phyloP scores from a whole-genome alignment of 139 green algal genomes.

The Nannochloris sp. region DNA sequence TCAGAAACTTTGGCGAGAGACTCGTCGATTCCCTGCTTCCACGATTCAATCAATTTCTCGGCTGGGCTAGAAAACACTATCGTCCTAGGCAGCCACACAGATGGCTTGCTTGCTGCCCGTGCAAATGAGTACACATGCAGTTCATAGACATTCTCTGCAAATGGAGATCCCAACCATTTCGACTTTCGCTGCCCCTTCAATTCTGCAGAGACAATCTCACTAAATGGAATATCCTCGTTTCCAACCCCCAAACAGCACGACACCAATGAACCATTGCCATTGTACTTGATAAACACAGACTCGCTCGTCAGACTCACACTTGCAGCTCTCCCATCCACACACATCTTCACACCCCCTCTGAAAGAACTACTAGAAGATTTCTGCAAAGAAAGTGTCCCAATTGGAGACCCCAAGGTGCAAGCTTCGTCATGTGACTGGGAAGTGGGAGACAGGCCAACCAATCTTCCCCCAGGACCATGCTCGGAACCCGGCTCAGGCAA shows the following conservation, averaged over 20 bases:
- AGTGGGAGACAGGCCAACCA: no score
- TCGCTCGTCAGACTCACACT: constrained; percentile 1
- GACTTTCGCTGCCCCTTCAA: not conserved
- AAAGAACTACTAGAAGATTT: no score
- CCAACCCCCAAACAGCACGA: not conserved
- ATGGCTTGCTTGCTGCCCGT: constrained; percentile 3
- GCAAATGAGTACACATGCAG: constrained; percentile 13
- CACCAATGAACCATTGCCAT: not conserved
- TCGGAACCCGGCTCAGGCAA: no score
- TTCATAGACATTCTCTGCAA: not conserved
- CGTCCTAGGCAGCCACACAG: constrained; percentile 4
- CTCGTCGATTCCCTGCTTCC: constrained; percentile 2
- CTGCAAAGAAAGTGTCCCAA: no score
- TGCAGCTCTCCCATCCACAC: constrained; percentile 5
- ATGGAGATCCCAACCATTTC: not conserved
- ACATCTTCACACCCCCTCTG: not conserved
- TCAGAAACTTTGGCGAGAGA: not conserved
- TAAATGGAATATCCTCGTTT: constrained; percentile 5
- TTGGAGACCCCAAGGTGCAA: no score
- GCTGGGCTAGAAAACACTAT: not conserved
- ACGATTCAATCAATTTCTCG: constrained; percentile 4
- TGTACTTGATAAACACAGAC: constrained; percentile 1
- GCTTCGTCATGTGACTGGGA: no score
- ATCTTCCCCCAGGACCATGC: no score
- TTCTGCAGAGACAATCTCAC: constrained; percentile 9